Evolutionary conservation across 2,329 filamentous ascomycete genomes (phyloP).

Genomic region (Fusarium fracticaudum): DNA sequence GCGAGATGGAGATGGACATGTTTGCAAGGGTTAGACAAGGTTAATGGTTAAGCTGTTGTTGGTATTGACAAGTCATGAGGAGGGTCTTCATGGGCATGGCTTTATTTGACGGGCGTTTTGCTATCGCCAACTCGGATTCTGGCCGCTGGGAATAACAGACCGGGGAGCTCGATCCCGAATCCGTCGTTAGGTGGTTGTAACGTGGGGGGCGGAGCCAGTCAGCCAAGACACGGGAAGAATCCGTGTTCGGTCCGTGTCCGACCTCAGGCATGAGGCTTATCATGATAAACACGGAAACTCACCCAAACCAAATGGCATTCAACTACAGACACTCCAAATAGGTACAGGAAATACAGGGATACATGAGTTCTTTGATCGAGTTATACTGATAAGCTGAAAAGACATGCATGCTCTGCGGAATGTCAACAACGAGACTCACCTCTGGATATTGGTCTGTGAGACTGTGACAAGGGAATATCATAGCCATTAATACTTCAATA

Average conservation of each 20-base stretch:
- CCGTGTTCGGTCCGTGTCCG: not conserved
- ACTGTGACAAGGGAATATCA: not conserved
- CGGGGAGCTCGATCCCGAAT: not conserved
- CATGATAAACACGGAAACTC: not conserved
- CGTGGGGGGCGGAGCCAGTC: accelerated
- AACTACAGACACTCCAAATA: not conserved
- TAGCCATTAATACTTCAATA: accelerated
- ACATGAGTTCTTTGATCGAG: too few relatives aligned
- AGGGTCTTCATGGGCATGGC: not conserved
- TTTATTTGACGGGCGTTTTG: not conserved
- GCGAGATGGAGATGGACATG: not conserved
- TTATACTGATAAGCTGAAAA: not conserved
- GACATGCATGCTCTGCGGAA: not conserved
- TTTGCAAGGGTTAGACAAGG: not conserved
- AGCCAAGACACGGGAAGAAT: not conserved
- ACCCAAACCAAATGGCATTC: not conserved
- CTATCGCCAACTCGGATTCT: too few relatives aligned
- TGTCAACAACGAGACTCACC: accelerated
- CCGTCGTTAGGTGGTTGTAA: not conserved
- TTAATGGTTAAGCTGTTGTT: not conserved
- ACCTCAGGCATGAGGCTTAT: not conserved
- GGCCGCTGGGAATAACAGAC: accelerated
- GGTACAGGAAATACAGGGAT: not conserved
- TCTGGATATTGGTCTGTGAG: too few relatives aligned
- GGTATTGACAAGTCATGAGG: not conserved